Conservation (phyloP, 1,284 basidiomycete species). For the Ceratobasidium theobromae region DNA sequence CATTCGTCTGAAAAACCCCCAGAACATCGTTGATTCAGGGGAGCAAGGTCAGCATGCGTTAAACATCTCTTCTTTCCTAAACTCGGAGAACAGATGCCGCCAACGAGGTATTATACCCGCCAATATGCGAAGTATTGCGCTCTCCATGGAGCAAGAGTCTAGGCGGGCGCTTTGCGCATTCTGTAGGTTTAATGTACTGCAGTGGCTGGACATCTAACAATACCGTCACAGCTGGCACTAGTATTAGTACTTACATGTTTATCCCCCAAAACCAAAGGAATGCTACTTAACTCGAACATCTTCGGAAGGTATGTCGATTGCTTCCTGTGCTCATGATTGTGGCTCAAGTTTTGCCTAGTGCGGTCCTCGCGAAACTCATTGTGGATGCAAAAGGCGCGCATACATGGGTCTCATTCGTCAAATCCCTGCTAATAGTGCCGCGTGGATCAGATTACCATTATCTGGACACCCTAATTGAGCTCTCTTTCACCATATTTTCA, state of each 20-base stretch:
- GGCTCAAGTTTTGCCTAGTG: not conserved
- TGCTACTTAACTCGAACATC: constrained; percentile 4
- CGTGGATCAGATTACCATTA: constrained; percentile 18
- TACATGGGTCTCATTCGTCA: constrained; percentile 2
- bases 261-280: not conserved
- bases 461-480: constrained; percentile 22
- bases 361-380: constrained; percentile 13
- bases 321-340: not conserved
- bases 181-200: not conserved
- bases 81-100: not conserved
- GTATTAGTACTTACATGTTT: constrained; percentile 1
- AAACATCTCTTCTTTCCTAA: not conserved
- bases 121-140: constrained; percentile 20
- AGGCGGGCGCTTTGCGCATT: constrained; percentile 22
- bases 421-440: not conserved
- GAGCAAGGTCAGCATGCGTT: not conserved
- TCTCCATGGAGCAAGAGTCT: constrained; percentile 1
- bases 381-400: constrained; percentile 29
- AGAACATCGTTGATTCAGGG: constrained; percentile 12
- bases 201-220: not conserved
- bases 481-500: constrained; percentile 28
- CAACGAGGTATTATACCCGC: not conserved
- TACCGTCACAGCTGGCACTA: not conserved
- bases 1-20: not conserved
- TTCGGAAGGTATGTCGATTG: constrained; percentile 4